Evolutionary conservation across 2,329 filamentous ascomycete genomes (phyloP), one percentile per base, ranked within the genome.

Genomic region (Cadophora sp.): DNA sequence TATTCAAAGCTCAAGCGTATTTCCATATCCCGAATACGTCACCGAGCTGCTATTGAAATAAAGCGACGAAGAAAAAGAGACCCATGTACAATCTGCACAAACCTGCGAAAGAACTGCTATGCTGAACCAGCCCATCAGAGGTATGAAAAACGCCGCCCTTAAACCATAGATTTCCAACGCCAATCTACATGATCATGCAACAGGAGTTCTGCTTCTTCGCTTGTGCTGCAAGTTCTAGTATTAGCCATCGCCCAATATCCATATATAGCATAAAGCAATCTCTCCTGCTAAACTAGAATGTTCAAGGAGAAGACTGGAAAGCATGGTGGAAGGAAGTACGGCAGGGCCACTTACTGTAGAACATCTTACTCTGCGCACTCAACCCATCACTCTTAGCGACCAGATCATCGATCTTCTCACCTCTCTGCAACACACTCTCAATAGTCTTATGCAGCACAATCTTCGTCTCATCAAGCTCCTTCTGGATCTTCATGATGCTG

Each of bases 371-470:
- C 84, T 96, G 92, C 59, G 89, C 87, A 80, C 93, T 97, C 76
- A 99, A 81, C 14, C 90, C 93, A 75, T 97, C 93, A 76, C 93
- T 97, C 88, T 98, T 98, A 71, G 90, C 90, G 55, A 98, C 95
- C 74, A 99, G 81, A 75, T 91, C 92, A 77, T 98, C 95, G 73
- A 99, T 93, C 86, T 97, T 98, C 87, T 98, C 94, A 50, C 94
- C 96, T 69, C 96, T 87, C 83, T 97, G 91, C 76, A 97, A 80
- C 67, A 91, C 89, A 76, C 88, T 92, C 83, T 97, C 91, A 75
- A 97, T 97, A 53, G 96, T 97, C 87, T 98, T 97, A 83, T 98
- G 94, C 75, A 99, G 85, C 67, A 97, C 91, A 77, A 97, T 94
- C 87, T 97, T 98, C 68, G 95, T 98, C 85, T 97, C 94, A 77